Evolutionary conservation across 306 rosid genomes (phyloP), one percentile per base, ranked within the genome.

Genomic region (Delonix regia): DNA sequence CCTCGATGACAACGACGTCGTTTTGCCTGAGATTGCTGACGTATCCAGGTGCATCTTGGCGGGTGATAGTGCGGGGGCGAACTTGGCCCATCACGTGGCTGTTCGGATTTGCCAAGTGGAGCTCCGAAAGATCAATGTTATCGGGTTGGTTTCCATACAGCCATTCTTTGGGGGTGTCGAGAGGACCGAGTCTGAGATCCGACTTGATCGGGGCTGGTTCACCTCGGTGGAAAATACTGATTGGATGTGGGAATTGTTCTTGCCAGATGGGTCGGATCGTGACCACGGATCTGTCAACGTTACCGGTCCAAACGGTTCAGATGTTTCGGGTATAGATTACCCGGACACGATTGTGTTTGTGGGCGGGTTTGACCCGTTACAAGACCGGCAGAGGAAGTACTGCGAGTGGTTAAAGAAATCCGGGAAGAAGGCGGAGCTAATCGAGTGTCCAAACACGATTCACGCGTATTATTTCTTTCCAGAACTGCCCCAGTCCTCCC

Each of bases 41-140:
- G n/a, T 82, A 10, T 73, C 87, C 3, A 61, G 73, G 15, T 78
- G 85, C 60, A 87, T 89, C 62, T 71, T 91, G 4, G 85, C 81
- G 3, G 96, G 96, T 0, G 93, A 91, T 47, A 87, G 91, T 75
- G 87, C 91, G 7, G 96, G 91, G 0, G 96, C 75, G 18, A 91
- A 89, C 71, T 5, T 91, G 13, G 90, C 91, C 1, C 96, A 91
- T 65, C 83, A 89, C 69, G 84, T 88, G 59, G 87, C 88, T 0
- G 65, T 87, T 1, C 84, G 89, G 1, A 83, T 38, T 1, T 19
- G 72, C 9, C 62, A 56, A 16, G 45, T 24, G 67, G 10, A 14
- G 7, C 25, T 81, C 7, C 18, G 5, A 76, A 3, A 3, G 0
- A 42, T 59, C 18, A 82, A 55, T 9, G n/a, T 79, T 0, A 9